Conservation (phyloP, 148 eudicot genomes). For the Cornus suecica region DNA sequence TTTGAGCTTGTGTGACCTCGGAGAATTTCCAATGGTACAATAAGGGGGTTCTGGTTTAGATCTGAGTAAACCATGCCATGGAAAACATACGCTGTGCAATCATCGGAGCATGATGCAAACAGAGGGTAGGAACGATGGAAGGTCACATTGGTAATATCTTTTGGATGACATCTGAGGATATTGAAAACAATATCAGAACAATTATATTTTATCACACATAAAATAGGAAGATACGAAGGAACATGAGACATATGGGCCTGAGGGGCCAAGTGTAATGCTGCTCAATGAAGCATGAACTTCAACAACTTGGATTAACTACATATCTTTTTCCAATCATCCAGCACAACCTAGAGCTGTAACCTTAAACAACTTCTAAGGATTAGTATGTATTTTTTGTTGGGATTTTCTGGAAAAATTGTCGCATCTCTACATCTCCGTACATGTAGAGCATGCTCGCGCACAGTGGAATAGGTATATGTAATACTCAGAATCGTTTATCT, state of each 20-base stretch:
- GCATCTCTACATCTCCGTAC: background rate
- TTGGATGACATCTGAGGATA: slow-evolving; percentile 61
- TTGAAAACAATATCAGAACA: slow-evolving; percentile 14
- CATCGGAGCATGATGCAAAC: slow-evolving; percentile 90
- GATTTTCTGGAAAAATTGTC: too few species aligned
- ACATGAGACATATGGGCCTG: background rate
- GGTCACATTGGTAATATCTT: slow-evolving; percentile 76
- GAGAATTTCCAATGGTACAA: slow-evolving; percentile 77
- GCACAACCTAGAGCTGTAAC: background rate
- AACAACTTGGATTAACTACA: background rate
- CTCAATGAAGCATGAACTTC: background rate
- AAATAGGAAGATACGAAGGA: background rate
- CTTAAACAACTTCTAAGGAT: too few species aligned
- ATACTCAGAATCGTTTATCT: slow-evolving; percentile 4
- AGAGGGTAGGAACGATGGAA: slow-evolving; percentile 89
- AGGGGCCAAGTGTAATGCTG: background rate
- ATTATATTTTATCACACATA: background rate
- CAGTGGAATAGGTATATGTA: too few species aligned
- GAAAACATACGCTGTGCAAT: slow-evolving; percentile 77
- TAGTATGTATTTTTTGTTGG: too few species aligned
- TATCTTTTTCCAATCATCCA: background rate
- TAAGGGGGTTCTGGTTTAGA: slow-evolving; percentile 82
- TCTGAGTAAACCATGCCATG: slow-evolving; percentile 99
- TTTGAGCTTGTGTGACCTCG: slow-evolving; percentile 65
- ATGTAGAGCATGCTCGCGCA: background rate